A percentile compares a stretch with the other conserved stretches of the same genome.
Conservation (phyloP, 768 basidiomycete species). For the Lanmaoa rubissima region DNA sequence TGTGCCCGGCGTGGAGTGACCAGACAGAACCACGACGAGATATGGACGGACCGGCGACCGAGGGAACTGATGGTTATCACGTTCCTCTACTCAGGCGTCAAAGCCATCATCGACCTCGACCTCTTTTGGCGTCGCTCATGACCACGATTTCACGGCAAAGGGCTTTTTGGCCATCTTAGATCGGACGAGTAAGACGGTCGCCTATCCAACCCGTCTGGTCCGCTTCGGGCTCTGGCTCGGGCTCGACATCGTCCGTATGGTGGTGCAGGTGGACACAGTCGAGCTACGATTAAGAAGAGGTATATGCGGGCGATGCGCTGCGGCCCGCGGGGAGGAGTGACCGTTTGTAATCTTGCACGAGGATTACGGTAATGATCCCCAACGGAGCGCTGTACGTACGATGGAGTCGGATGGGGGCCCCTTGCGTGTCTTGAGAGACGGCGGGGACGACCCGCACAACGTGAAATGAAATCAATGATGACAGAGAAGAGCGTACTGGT, state of each 20-base stretch:
- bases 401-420: slow-evolving; percentile 32
- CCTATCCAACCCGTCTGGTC: slow-evolving; percentile 83
- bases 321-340: slow-evolving; percentile 29
- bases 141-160: slow-evolving; percentile 74
- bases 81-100: slow-evolving; percentile 74
- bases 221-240: slow-evolving; percentile 40
- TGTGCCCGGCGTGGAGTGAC: slow-evolving; percentile 24
- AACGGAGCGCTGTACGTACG: slow-evolving; percentile 34
- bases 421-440: slow-evolving; percentile 39
- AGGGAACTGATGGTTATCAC: neutral
- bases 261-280: slow-evolving; percentile 35
- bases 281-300: slow-evolving; percentile 41
- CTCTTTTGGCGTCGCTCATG: slow-evolving; percentile 67
- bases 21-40: slow-evolving; percentile 30
- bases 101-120: slow-evolving; percentile 77
- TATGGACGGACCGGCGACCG: slow-evolving; percentile 15
- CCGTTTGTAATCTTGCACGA: slow-evolving; percentile 24
- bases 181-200: slow-evolving; percentile 62
- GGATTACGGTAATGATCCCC: slow-evolving; percentile 37
- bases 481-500: slow-evolving; percentile 23
- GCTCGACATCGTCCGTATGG: slow-evolving; percentile 36
- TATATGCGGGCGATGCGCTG: slow-evolving; percentile 26
- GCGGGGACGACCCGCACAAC: too few species aligned
- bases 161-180: slow-evolving; percentile 77
- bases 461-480: slow-evolving; percentile 11